Evolutionary conservation across 108 stramenopile species (phyloP).

Genomic region (Skeletonema potamos): DNA sequence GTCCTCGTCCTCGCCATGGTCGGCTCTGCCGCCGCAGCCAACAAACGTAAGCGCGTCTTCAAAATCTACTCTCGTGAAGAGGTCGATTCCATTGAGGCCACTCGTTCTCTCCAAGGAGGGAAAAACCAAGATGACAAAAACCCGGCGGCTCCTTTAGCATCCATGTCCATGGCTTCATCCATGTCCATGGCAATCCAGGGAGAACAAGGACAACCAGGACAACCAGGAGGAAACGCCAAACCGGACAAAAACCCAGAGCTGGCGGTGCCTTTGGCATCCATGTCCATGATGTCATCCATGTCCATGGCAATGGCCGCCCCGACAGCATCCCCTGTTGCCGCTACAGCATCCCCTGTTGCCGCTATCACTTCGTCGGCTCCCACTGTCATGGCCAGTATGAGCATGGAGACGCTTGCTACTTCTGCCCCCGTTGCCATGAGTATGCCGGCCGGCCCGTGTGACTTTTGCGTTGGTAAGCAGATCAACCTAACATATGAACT

Average conservation of each 20-base stretch:
- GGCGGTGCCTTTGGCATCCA: background rate
- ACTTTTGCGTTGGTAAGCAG: background rate
- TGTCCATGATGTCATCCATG: background rate
- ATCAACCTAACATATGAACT: background rate
- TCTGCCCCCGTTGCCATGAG: no score
- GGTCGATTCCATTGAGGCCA: background rate
- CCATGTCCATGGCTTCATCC: no score
- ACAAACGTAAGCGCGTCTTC: constrained; percentile 7
- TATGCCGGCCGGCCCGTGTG: background rate
- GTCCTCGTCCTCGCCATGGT: constrained; percentile 3
- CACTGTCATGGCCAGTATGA: no score
- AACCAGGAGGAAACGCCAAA: no score
- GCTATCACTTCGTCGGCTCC: no score
- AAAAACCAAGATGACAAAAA: background rate
- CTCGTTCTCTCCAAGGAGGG: background rate
- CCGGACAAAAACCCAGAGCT: background rate
- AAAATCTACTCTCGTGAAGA: constrained; percentile 7
- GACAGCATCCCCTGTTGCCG: no score
- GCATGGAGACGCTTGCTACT: no score
- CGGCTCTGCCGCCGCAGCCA: constrained; percentile 11
- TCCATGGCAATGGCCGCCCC: background rate
- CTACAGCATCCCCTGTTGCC: no score
- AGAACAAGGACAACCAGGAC: no score
- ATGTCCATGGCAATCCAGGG: background rate
- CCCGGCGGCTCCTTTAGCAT: background rate